Evolutionary conservation across 169 alveolate species (phyloP).

Genomic region (Plasmodium chabaudi): DNA sequence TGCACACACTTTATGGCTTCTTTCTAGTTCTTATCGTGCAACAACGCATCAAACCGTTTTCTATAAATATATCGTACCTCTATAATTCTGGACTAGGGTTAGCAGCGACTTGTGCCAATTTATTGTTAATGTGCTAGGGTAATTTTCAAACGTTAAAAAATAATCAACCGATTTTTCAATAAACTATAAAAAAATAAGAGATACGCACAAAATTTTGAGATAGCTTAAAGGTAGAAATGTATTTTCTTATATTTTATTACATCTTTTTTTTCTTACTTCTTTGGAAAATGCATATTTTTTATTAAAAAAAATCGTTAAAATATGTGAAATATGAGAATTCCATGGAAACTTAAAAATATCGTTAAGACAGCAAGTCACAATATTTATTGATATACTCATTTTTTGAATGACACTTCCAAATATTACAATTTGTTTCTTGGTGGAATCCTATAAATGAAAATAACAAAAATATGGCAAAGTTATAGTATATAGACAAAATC

Average conservation of each 20-base stretch:
- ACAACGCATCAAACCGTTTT: too few relatives aligned
- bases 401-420: slow-evolving; percentile 93
- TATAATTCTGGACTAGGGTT: slow-evolving; percentile 90
- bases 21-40: neutral
- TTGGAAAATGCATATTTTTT: slow-evolving; percentile 94
- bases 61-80: slow-evolving; percentile 72
- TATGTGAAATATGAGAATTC: slow-evolving; percentile 91
- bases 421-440: slow-evolving; percentile 95
- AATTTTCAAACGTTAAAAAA: slow-evolving; percentile 83
- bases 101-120: slow-evolving; percentile 95
- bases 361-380: slow-evolving; percentile 93
- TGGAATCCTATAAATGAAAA: slow-evolving; percentile 84
- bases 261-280: slow-evolving; percentile 87
- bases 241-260: slow-evolving; percentile 20
- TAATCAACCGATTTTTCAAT: slow-evolving; percentile 79
- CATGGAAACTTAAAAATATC: slow-evolving; percentile 91
- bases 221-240: neutral
- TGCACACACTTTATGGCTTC: neutral
- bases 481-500: neutral
- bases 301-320: slow-evolving; percentile 92
- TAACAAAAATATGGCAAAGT: neutral
- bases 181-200: slow-evolving; percentile 59
- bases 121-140: slow-evolving; percentile 91
- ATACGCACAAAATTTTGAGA: neutral
- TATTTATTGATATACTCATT: slow-evolving; percentile 93